Evolutionary conservation across 441 rosid species (phyloP).

Genomic region (Adansonia gregorii): DNA sequence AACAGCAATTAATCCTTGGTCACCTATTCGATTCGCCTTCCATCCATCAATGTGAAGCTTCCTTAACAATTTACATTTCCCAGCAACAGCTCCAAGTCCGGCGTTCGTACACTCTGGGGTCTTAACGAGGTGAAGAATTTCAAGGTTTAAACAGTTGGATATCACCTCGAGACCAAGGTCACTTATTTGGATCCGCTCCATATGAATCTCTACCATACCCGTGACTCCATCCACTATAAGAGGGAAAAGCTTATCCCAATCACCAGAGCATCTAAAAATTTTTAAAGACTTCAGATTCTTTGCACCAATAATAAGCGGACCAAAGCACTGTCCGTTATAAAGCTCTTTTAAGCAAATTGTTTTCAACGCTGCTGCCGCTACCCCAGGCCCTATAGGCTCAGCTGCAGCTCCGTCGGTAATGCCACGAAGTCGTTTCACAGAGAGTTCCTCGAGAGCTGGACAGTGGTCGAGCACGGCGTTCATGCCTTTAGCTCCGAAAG

Average conservation of each 20-base stretch:
- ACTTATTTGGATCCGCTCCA: slow-evolving; percentile 71
- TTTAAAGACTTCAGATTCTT: slow-evolving; percentile 63
- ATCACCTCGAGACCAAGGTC: slow-evolving; percentile 60
- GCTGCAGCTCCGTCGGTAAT: slow-evolving; percentile 55
- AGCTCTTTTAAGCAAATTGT: slow-evolving; percentile 73
- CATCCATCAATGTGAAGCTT: slow-evolving; percentile 84
- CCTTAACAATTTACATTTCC: slow-evolving; percentile 60
- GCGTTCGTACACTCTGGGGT: slow-evolving; percentile 68
- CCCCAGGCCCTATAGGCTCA: slow-evolving; percentile 68
- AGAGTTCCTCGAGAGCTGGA: slow-evolving; percentile 66
- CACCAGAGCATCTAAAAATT: slow-evolving; percentile 75
- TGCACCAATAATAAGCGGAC: slow-evolving; percentile 62
- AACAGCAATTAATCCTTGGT: slow-evolving; percentile 60
- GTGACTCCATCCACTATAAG: slow-evolving; percentile 45
- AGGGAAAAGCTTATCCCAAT: slow-evolving; percentile 74
- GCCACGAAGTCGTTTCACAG: slow-evolving; percentile 79
- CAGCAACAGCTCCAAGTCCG: slow-evolving; percentile 55
- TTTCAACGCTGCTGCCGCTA: slow-evolving; percentile 60
- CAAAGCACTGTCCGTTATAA: slow-evolving; percentile 75
- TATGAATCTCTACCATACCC: slow-evolving; percentile 62
- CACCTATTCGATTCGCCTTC: slow-evolving; percentile 69
- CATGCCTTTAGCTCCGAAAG: slow-evolving; percentile 85
- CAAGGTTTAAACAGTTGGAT: slow-evolving; percentile 61
- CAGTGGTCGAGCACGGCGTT: slow-evolving; percentile 82
- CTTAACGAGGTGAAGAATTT: slow-evolving; percentile 69